Base-by-base conservation (phyloP, 768 basidiomycete species). In the Trametes elegans region DNA sequence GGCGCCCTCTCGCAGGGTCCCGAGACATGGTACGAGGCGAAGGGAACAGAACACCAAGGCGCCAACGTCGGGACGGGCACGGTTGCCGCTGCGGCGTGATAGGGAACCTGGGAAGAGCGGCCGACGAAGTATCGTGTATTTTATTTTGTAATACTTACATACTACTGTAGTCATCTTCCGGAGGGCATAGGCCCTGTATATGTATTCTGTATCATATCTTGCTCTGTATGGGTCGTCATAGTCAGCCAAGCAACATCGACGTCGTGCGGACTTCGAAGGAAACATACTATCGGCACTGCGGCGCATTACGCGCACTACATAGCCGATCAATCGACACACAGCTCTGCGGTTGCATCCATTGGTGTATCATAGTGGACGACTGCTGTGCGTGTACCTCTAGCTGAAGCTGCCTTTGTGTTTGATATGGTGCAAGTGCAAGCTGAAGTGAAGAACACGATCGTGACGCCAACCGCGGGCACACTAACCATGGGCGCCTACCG, bases 11-110 rank as follows among this genome's bases (percentile, higher is more conserved):
- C 32, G 23, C 40, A 66, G 66, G 64, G 64, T 42, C 59, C 58
- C 14, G 61, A 67, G 36, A 59, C 62, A 3, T 68, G 67, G 67
- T 57, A 55, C 35, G 66, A 58, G 16, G 59, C 61, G 35, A 58
- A 62, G 56, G 67, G 67, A n/a, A 68, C 67, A 2, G 67, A 68
- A 38, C 67, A 66, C 40, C 49, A 58, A 21, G 57, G 50, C 28
- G 47, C 62, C 14, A 21, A 11, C 19, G 24, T 40, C 14, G 49
- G 39, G 3, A 23, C 41, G 21, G 55, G 34, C 13, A 28, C 41
- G 9, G 38, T 60, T 18, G 35, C 24, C 7, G 55, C 59, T 9
- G 38, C 55, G 13, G 58, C 58, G 16, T 59, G 38, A 49, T 23
- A 38, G 14, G n/a, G 19, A 24, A 47, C n/a, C 19, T 40, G 23